Conservation (phyloP, 345 rosid species). For the Limnanthes douglasii region DNA sequence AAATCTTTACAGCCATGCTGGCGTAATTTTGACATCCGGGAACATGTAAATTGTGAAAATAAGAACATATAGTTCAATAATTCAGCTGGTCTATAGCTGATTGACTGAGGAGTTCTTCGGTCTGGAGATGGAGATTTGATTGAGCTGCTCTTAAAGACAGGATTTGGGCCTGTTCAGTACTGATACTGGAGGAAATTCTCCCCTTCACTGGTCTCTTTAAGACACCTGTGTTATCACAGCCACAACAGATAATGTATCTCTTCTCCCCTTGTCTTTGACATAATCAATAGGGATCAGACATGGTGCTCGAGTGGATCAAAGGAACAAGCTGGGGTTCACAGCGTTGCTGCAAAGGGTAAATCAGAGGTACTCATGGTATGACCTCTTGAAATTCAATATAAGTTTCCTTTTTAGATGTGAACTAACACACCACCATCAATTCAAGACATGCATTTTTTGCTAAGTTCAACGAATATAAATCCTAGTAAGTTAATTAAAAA, state of each 20-base stretch:
- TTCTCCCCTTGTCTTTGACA: slow-evolving; percentile 7
- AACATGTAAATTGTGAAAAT: too few relatives aligned
- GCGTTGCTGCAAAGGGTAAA: slow-evolving; percentile 70
- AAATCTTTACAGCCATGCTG: too few relatives aligned
- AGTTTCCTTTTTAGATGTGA: too few relatives aligned
- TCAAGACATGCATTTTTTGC: slow-evolving; percentile 80
- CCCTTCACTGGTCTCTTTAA: slow-evolving; percentile 61
- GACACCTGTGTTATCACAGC: slow-evolving; percentile 30
- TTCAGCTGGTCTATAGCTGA: too few relatives aligned
- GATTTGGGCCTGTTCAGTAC: slow-evolving; percentile 36
- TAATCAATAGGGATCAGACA: slow-evolving; percentile 4
- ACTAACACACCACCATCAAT: too few relatives aligned
- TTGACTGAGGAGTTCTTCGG: too few relatives aligned
- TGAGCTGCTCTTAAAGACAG: slow-evolving; percentile 47
- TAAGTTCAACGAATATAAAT: slow-evolving; percentile 35
- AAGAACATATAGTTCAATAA: too few relatives aligned
- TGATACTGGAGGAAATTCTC: slow-evolving; percentile 62
- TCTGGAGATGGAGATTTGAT: slow-evolving; percentile 58
- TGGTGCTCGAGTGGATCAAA: slow-evolving; percentile 45
- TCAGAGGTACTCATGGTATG: slow-evolving; percentile 53
- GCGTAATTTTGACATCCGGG: too few relatives aligned
- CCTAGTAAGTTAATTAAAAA: slow-evolving; percentile 71
- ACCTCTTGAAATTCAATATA: too few relatives aligned
- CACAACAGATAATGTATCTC: slow-evolving; percentile 46
- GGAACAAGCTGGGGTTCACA: slow-evolving; percentile 53